Evolutionary conservation across 257 asterid species (phyloP), one percentile per base, ranked within the genome.

Genomic region (Echites panduratus): DNA sequence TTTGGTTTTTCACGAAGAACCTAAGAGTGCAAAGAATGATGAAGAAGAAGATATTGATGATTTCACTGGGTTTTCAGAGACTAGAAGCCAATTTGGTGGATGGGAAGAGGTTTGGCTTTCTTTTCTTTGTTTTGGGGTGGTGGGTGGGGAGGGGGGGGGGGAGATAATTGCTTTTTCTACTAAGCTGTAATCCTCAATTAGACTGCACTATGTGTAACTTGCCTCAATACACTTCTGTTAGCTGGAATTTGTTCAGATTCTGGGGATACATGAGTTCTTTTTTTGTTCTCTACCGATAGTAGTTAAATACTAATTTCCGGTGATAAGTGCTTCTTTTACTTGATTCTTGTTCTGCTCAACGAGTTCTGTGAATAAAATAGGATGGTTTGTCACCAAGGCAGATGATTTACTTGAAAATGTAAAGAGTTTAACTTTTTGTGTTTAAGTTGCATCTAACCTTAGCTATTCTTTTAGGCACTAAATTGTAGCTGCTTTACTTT

Each of bases 21-120:
- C 79, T 53, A 81, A 75, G 48, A 84, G 70, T 43, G 78, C 65
- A 43, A 79, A 71, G 5, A 77, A 70, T 19, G 89, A 74, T 20
- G 92, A 84, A 0, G 95, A 89, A 12, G 91, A 81, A 1, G 97
- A 90, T 32, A 57, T 89, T 38, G 97, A 95, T 75, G 90, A 82
- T 43, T 91, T 88, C 45, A 81, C 66, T 0, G 98, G 95, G 49
- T 89, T 90, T 79, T 79, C 87, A 5, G 98, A 91, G 54, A 86
- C 90, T 10, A 91, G 83, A 76, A 87, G 86, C 76, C 96, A 87
- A 62, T 85, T 71, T 73, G 92, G 87, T 29, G 89, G 82, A 52
- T 81, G 79, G 84, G 84, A 94, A 83, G 98, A 85, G 88, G 91
- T 86, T 72, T 47, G 78, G 35, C 12, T 45, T 58, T 41, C 19